Conservation (phyloP, 2,329 filamentous ascomycete species). For the Phoma sp. region DNA sequence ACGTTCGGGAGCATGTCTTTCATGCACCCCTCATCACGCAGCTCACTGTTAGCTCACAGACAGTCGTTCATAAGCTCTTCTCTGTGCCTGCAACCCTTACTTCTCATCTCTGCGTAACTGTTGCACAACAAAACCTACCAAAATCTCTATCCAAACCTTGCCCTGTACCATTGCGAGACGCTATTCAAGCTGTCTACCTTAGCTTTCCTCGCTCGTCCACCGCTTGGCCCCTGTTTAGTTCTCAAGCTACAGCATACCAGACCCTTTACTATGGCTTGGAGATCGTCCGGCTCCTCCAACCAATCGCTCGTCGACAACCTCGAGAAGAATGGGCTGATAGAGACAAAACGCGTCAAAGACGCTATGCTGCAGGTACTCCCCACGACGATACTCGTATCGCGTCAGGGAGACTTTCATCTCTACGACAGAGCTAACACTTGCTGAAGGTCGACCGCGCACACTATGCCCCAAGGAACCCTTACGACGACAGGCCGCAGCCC, state of each 20-base stretch:
- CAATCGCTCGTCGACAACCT: conserved; percentile 79
- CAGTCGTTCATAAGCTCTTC: background rate
- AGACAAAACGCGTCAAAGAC: conserved; percentile 71
- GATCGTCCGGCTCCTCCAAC: conserved; percentile 78
- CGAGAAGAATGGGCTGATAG: conserved; percentile 73
- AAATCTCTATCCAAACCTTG: background rate
- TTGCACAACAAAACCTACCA: background rate
- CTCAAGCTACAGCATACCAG: conserved; percentile 10
- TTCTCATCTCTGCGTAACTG: conserved; percentile 28
- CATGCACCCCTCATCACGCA: conserved; percentile 16
- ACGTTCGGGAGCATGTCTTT: conserved; percentile 12
- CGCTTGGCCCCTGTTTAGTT: conserved; percentile 10
- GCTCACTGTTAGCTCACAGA: conserved; percentile 1
- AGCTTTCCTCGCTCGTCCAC: conserved; percentile 25
- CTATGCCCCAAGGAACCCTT: conserved; percentile 75
- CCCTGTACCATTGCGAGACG: conserved; percentile 1
- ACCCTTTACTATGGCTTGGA: conserved; percentile 80
- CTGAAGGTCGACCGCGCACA: conserved; percentile 83
- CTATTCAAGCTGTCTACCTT: conserved; percentile 23
- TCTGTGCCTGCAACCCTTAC: conserved; percentile 1
- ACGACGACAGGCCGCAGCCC: conserved; percentile 73
- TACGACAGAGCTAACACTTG: conserved; percentile 1
- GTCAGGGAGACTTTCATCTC: background rate
- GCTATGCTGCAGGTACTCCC: conserved; percentile 74
- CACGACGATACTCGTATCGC: conserved; percentile 13